Evolutionary conservation across 31 red algal species (phyloP).

Genomic region (Odonthalia washingtoniensis): DNA sequence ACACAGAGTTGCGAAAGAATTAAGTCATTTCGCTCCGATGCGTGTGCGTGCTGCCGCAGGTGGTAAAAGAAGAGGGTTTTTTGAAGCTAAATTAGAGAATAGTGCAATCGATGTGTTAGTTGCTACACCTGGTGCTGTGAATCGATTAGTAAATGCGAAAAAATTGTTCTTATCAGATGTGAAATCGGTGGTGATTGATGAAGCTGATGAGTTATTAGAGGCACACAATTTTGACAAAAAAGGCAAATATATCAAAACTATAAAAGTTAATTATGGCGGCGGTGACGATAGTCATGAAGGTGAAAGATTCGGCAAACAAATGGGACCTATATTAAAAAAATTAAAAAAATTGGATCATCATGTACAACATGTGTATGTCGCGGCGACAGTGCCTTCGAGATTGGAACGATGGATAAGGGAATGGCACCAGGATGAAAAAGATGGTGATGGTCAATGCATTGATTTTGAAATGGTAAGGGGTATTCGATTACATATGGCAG

Average conservation of each 20-base stretch:
- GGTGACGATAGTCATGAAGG: conserved; percentile 12
- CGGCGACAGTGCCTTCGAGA: conserved; percentile 25
- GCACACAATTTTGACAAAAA: conserved; percentile 42
- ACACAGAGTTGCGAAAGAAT: conserved; percentile 41
- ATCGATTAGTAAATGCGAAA: neutral
- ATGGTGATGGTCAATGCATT: conserved; percentile 1
- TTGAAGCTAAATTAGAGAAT: no score
- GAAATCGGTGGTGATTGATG: conserved; percentile 59
- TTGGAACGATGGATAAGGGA: conserved; percentile 10
- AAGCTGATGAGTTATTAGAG: no score
- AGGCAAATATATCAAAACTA: no score
- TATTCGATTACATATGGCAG: conserved; percentile 41
- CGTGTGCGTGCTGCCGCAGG: conserved; percentile 33
- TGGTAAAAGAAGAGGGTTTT: neutral
- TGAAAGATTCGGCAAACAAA: conserved; percentile 37
- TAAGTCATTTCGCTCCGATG: conserved; percentile 50
- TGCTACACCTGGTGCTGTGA: no score
- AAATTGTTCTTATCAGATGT: conserved; percentile 46
- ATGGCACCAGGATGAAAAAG: conserved; percentile 30
- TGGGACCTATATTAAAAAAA: no score
- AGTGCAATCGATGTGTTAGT: no score
- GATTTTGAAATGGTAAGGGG: conserved; percentile 34
- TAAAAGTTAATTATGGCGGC: no score
- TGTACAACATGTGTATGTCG: conserved; percentile 43
- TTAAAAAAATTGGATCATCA: no score